Evolutionary conservation across 495 filamentous ascomycete genomes (phyloP).

Genomic region (Cenococcum geophilum): DNA sequence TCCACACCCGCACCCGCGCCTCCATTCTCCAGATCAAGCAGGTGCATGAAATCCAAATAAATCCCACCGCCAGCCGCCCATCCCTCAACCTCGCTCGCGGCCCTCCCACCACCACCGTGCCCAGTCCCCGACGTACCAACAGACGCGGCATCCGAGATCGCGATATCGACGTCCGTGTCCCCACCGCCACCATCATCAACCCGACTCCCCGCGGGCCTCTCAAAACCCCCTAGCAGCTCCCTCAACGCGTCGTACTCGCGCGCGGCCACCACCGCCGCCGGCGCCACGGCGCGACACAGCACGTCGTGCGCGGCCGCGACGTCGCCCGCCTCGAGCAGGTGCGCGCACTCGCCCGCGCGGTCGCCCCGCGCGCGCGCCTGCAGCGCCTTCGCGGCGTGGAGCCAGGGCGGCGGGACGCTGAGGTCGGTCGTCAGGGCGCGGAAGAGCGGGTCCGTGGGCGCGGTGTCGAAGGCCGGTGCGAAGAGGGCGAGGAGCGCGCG

Average conservation of each 20-base stretch:
- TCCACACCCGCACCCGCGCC: slow-evolving; percentile 29
- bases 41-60: slow-evolving; percentile 72
- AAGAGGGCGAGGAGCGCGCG: slow-evolving; percentile 60
- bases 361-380: slow-evolving; percentile 61
- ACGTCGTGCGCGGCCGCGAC: slow-evolving; percentile 78
- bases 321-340: slow-evolving; percentile 66
- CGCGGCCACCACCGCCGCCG: slow-evolving; percentile 69
- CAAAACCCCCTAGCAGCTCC: slow-evolving; percentile 61
- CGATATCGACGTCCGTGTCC: too few relatives aligned
- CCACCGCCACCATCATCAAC: too few relatives aligned
- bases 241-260: slow-evolving; percentile 62
- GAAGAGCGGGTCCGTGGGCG: slow-evolving; percentile 48
- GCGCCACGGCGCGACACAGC: slow-evolving; percentile 70
- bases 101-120: slow-evolving; percentile 34
- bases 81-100: slow-evolving; percentile 40
- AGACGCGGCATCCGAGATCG: slow-evolving; percentile 9
- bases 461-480: slow-evolving; percentile 41
- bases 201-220: slow-evolving; percentile 13
- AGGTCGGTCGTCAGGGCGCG: slow-evolving; percentile 53
- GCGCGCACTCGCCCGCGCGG: slow-evolving; percentile 60
- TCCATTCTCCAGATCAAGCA: slow-evolving; percentile 43
- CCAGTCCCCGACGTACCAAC: neutral
- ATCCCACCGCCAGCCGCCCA: slow-evolving; percentile 78
- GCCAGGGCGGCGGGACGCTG: slow-evolving; percentile 65
- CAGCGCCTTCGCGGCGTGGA: slow-evolving; percentile 82